Evolutionary conservation across 257 asterid genomes (phyloP).

Genomic region (Vinca minor): DNA sequence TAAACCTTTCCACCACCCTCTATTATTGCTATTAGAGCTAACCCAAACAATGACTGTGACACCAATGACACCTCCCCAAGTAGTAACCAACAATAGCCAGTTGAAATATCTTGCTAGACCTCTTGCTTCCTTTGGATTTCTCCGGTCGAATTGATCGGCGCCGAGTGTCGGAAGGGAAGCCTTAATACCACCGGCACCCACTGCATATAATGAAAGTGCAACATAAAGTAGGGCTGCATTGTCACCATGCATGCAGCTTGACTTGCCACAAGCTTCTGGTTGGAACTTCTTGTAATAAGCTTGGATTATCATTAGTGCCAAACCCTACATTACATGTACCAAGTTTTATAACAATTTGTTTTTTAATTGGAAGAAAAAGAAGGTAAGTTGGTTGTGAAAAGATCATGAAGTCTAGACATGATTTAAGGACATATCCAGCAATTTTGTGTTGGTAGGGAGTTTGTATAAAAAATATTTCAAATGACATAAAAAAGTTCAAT

Average conservation of each 20-base stretch:
- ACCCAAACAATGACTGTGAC: slow-evolving; percentile 69
- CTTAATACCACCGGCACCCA: slow-evolving; percentile 65
- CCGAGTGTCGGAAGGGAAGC: slow-evolving; percentile 83
- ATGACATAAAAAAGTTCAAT: too few species aligned
- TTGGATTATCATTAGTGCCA: slow-evolving; percentile 70
- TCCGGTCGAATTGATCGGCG: slow-evolving; percentile 69
- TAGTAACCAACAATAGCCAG: slow-evolving; percentile 55
- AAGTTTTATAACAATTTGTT: too few species aligned
- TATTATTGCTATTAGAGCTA: slow-evolving; percentile 44
- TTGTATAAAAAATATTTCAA: too few species aligned
- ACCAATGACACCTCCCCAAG: slow-evolving; percentile 48
- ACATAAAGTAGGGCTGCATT: slow-evolving; percentile 52
- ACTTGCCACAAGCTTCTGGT: slow-evolving; percentile 48
- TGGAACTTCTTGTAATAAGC: slow-evolving; percentile 46
- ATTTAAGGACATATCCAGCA: too few species aligned
- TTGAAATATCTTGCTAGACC: slow-evolving; percentile 75
- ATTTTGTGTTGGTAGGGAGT: too few species aligned
- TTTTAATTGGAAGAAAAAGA: too few species aligned
- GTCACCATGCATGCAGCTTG: slow-evolving; percentile 43
- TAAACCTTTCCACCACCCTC: slow-evolving; percentile 84
- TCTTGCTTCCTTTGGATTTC: slow-evolving; percentile 53
- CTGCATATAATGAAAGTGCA: slow-evolving; percentile 46
- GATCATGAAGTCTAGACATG: too few species aligned
- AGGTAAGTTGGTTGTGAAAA: too few species aligned
- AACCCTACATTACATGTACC: slow-evolving; percentile 34